phyloP scores from a whole-genome alignment of 257 asterid genomes.

The Fraxinus pennsylvanica region DNA sequence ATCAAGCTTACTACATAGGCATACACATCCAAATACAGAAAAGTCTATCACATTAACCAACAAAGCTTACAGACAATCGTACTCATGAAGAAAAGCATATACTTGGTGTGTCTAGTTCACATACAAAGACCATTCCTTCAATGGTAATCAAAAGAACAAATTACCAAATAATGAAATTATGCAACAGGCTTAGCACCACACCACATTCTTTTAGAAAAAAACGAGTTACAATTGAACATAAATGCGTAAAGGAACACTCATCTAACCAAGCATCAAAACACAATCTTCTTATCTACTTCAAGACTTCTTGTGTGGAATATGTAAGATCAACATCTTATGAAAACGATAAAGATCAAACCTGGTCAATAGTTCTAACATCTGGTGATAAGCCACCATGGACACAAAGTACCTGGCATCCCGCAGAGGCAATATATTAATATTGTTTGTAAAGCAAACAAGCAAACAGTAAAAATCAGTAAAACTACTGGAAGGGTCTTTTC shows the following conservation, averaged over 20 bases:
- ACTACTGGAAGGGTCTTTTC: background rate
- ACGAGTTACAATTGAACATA: background rate
- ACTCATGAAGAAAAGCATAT: background rate
- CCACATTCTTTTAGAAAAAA: constrained; percentile 1
- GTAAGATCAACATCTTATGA: background rate
- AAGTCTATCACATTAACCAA: background rate
- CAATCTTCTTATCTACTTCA: background rate
- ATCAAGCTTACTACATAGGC: background rate
- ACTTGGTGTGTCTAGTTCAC: background rate
- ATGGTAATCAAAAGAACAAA: constrained; percentile 1
- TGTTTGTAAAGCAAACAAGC: background rate
- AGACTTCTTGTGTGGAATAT: constrained; percentile 6
- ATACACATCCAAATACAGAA: background rate
- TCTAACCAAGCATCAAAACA: background rate
- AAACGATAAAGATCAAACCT: constrained; percentile 50
- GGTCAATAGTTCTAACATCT: constrained; percentile 92
- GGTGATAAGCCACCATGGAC: constrained; percentile 99
- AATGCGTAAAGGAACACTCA: background rate
- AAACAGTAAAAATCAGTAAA: background rate
- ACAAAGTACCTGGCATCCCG: constrained; percentile 73
- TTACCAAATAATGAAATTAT: constrained; percentile 14
- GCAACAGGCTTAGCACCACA: background rate
- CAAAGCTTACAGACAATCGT: background rate
- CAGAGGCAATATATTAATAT: constrained; percentile 16
- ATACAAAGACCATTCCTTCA: constrained; percentile 7